These are phyloP conservation scores for Heteromeles arbutifolia DNA, from an alignment of 306 rosid species.

Conservation along the genomic window DNA sequence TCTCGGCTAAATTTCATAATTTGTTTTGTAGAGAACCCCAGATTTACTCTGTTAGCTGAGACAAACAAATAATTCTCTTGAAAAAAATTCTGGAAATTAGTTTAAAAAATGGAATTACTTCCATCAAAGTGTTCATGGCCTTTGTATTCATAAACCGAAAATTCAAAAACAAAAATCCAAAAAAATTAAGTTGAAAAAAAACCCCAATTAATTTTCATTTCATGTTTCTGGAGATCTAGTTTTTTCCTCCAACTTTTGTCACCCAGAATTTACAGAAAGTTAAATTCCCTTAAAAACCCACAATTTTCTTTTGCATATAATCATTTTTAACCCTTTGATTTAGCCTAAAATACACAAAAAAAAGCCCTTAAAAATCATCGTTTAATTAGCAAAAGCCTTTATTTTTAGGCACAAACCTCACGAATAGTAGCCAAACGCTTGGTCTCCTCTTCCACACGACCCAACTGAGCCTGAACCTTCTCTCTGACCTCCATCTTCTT, in stretches of 20 bases:
- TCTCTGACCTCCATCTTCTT: constrained; percentile 94
- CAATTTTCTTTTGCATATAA: not conserved
- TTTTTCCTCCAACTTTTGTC: not conserved
- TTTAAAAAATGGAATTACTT: not conserved
- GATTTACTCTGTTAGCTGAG: not conserved
- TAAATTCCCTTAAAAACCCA: not conserved
- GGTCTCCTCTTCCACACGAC: constrained; percentile 94
- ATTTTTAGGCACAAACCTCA: constrained; percentile 36
- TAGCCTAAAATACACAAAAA: not conserved
- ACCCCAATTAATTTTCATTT: not conserved
- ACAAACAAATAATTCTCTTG: not conserved
- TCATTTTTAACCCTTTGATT: not conserved
- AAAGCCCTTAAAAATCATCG: not conserved
- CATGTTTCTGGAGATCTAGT: not conserved
- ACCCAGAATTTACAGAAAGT: not conserved
- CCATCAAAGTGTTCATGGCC: not conserved
- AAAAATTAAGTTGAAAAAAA: not conserved
- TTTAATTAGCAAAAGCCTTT: not conserved
- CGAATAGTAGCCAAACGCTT: constrained; percentile 89
- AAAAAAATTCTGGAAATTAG: not conserved
- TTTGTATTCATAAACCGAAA: not conserved
- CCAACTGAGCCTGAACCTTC: constrained; percentile 79
- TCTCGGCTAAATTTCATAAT: not conserved
- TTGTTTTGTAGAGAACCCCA: constrained; percentile 8
- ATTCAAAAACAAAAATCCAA: not conserved